Conservation (phyloP, 352 stramenopile species). For the Phytophthora cactorum region DNA sequence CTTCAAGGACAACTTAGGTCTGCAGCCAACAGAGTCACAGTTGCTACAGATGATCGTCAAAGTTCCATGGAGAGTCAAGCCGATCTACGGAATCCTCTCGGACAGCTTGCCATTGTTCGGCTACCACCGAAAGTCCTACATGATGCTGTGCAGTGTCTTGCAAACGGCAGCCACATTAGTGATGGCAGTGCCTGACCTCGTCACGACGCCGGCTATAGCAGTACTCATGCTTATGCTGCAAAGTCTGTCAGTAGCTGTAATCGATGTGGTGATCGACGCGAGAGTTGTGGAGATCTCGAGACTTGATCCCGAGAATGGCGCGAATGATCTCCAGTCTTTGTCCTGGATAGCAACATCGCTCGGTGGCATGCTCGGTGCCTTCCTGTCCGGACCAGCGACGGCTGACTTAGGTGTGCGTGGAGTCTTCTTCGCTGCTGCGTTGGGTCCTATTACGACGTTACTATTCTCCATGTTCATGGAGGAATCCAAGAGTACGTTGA, state of each 20-base stretch:
- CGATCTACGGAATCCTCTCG: conserved; percentile 96
- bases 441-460: conserved; percentile 91
- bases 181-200: conserved; percentile 59
- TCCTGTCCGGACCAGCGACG: conserved; percentile 92
- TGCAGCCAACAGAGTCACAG: conserved; percentile 93
- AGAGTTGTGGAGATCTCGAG: conserved; percentile 95
- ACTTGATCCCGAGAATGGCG: conserved; percentile 79
- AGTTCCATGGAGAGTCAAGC: conserved; percentile 96
- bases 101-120: conserved; percentile 95
- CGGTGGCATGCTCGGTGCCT: conserved; percentile 93
- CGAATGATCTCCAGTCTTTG: conserved; percentile 93
- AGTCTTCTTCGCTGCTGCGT: conserved; percentile 92
- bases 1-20: conserved; percentile 96
- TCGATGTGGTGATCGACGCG: conserved; percentile 97
- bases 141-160: conserved; percentile 90
- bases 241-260: conserved; percentile 93
- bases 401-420: conserved; percentile 89
- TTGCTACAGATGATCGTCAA: conserved; percentile 93
- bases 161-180: conserved; percentile 59
- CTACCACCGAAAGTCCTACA: conserved; percentile 95
- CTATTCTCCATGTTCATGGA: conserved; percentile 89
- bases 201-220: conserved; percentile 58
- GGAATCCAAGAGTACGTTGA: conserved; percentile 67
- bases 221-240: conserved; percentile 79
- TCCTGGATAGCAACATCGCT: conserved; percentile 94